A percentile compares a stretch with the other conserved stretches of the same genome.
Conservation (phyloP, 2,329 filamentous ascomycete genomes). For the Aspergillus sp. region DNA sequence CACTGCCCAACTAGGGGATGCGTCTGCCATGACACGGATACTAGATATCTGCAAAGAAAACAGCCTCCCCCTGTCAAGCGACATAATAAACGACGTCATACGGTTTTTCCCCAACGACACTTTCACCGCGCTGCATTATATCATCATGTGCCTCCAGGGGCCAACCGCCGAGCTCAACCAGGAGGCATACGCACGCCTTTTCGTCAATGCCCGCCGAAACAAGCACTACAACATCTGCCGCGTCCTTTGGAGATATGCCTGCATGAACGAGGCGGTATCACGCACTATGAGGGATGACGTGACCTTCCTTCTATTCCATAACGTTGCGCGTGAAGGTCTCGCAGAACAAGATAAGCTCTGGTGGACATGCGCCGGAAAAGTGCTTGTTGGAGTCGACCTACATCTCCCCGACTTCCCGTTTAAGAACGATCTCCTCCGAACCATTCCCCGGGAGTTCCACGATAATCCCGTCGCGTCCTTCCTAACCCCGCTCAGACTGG, state of each 20-base stretch:
- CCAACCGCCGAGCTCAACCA: conserved; percentile 19
- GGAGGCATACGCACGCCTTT: conserved; percentile 39
- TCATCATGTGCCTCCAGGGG: conserved; percentile 22
- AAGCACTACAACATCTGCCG: conserved; percentile 44
- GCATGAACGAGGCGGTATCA: conserved; percentile 36
- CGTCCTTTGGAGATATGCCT: conserved; percentile 51
- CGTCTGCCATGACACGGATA: conserved; percentile 28
- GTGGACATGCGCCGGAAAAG: conserved; percentile 29
- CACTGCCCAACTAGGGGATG: conserved; percentile 26
- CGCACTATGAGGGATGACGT: conserved; percentile 36
- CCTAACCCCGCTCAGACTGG: conserved; percentile 14
- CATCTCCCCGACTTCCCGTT: conserved; percentile 15
- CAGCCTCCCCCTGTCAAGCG: conserved; percentile 26
- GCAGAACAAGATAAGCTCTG: conserved; percentile 21
- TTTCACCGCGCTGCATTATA: conserved; percentile 23
- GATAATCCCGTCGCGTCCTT: conserved; percentile 29
- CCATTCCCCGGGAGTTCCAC: conserved; percentile 27
- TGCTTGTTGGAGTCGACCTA: conserved; percentile 34
- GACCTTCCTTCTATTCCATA: conserved; percentile 30
- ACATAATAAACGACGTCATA: conserved; percentile 32
- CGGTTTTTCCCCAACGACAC: conserved; percentile 26
- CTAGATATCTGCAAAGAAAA: conserved; percentile 32
- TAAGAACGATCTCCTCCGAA: conserved; percentile 13
- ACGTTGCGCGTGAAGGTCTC: conserved; percentile 11
- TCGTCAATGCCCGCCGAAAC: conserved; percentile 41